Evolutionary conservation across 352 stramenopile genomes (phyloP), one percentile per base, ranked within the genome.

Genomic region (Globisporangium ultimum): DNA sequence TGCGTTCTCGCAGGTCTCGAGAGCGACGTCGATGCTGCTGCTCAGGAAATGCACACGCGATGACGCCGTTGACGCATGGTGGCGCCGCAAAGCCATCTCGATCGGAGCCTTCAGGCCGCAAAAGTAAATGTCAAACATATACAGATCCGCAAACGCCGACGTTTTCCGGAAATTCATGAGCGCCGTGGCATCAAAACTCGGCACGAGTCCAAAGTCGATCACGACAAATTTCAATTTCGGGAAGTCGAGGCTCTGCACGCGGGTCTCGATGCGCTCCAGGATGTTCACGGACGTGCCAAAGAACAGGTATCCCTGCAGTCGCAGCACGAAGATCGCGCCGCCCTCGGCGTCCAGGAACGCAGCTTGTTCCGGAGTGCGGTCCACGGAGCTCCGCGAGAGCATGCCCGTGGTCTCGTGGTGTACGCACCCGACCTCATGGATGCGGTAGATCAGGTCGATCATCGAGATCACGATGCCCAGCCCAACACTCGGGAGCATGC

Each of bases 251-350:
- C 66, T 80, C 34, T 79, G 78, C 55, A 89, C 72, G 7, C 81
- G 76, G 20, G 80, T 89, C 50, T 89, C 78, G 34, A 93, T 90
- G 10, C 81, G 74, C 53, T 89, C 77, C 3, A 91, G 50, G 38
- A 93, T 84, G 22, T 88, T 88, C 8, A 91, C 84, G 9, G 81
- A 90, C 9, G 83, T 93, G 8, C 81, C 84, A 55, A 93, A 93
- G 67, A 89, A 93, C 5, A 93, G 62, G 36, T 91, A 91, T 9
- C 84, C 84, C 64, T 93, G 81, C 1, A 93, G 53, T 48, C 81
- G 81, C 50, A 93, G 54, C 20, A 91, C 71, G 43, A 89, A 93
- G 22, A 89, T 86, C 21, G 82, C 61, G 15, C 68, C 76, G 18
- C 81, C 80, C 43, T 88, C 58, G 3, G 52, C 28, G 32, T 88